These are phyloP conservation scores for Tagetes patula DNA, from an alignment of 129 eudicot species.

Conservation along the genomic window DNA sequence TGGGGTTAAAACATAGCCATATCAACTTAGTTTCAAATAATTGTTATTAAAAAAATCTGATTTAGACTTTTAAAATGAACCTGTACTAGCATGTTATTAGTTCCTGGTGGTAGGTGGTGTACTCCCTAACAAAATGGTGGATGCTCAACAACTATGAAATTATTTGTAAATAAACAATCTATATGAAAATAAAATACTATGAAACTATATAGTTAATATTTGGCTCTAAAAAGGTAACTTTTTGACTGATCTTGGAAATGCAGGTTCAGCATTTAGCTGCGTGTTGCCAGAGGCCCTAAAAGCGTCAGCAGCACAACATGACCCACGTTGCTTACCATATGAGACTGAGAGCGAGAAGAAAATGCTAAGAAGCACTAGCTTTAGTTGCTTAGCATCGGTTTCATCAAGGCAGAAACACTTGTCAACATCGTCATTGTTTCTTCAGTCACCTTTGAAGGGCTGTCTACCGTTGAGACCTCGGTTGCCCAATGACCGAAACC, in stretches of 20 bases:
- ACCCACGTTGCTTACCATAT: constrained; percentile 39
- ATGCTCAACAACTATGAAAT: too few species aligned
- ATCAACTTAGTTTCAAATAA: too few species aligned
- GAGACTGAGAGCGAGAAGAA: constrained; percentile 48
- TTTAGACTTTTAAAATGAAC: background rate
- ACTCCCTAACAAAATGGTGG: too few species aligned
- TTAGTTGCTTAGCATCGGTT: constrained; percentile 69
- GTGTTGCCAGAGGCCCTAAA: constrained; percentile 73
- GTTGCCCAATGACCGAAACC: constrained; percentile 32
- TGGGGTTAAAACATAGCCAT: too few species aligned
- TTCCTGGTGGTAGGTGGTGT: too few species aligned
- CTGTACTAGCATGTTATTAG: too few species aligned
- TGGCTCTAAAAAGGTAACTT: background rate
- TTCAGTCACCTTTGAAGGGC: constrained; percentile 73
- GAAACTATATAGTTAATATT: background rate
- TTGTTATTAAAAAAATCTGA: too few species aligned
- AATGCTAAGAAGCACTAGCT: constrained; percentile 55
- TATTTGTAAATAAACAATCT: background rate
- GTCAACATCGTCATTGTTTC: constrained; percentile 61
- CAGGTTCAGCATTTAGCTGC: constrained; percentile 70
- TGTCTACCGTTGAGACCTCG: constrained; percentile 51
- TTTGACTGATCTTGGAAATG: background rate
- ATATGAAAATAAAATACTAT: background rate
- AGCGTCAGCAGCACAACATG: constrained; percentile 50
- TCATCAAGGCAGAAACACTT: constrained; percentile 70